Conservation (phyloP, 768 basidiomycete species). For the Collybia sp. region DNA sequence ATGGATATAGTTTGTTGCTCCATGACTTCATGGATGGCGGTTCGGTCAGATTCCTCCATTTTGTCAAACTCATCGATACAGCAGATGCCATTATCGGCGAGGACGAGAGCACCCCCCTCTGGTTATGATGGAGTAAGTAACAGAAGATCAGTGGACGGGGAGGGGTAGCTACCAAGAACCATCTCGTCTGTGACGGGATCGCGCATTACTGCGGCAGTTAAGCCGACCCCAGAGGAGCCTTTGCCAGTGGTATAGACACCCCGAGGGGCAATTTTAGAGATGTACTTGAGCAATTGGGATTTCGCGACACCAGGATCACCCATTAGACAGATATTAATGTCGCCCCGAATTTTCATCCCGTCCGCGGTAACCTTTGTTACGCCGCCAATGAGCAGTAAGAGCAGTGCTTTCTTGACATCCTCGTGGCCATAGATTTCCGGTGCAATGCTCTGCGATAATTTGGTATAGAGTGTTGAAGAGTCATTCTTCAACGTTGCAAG, state of each 20-base stretch:
- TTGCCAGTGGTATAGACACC: conserved; percentile 98
- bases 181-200: conserved; percentile 99
- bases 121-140: conserved; percentile 6
- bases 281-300: conserved; percentile 95
- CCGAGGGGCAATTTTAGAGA: conserved; percentile 95
- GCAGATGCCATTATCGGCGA: conserved; percentile 99
- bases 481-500: conserved; percentile 69
- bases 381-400: conserved; percentile 91
- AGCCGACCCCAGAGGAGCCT: conserved; percentile 97
- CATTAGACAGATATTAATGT: conserved; percentile 97
- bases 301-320: conserved; percentile 99
- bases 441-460: conserved; percentile 90
- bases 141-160: background rate
- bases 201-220: conserved; percentile 98
- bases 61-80: conserved; percentile 99
- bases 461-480: conserved; percentile 70
- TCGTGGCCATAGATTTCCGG: conserved; percentile 98
- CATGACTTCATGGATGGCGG: conserved; percentile 99
- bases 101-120: conserved; percentile 99
- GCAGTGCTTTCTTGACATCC: conserved; percentile 94
- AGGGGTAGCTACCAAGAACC: conserved; percentile 80
- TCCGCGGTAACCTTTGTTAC: conserved; percentile 94
- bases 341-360: conserved; percentile 98
- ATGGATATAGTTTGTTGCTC: conserved; percentile 99
- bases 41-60: conserved; percentile 97